phyloP scores from a whole-genome alignment of 805 yeast species.

The Schizosaccharomyces cryophilus region DNA sequence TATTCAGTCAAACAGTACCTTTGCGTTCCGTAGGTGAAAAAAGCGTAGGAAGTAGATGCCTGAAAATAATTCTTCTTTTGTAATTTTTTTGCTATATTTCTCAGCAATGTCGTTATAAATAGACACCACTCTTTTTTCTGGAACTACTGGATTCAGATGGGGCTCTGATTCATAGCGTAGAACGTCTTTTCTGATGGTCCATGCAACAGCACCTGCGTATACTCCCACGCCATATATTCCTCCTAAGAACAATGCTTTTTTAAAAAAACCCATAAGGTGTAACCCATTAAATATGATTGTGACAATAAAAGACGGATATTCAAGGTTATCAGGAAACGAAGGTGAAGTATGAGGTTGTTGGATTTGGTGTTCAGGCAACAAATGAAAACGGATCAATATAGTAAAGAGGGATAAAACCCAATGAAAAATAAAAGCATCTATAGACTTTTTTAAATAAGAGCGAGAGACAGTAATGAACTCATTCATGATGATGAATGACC shows the following conservation, averaged over 20 bases:
- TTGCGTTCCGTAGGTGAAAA: background rate
- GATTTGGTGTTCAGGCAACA: too few relatives aligned
- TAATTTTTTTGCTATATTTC: background rate
- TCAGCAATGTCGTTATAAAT: conserved; percentile 1
- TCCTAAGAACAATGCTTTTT: background rate
- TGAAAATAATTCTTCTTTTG: background rate
- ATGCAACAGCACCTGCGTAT: background rate
- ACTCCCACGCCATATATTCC: background rate
- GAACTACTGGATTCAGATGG: background rate
- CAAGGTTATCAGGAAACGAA: too few relatives aligned
- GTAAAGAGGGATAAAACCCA: too few relatives aligned
- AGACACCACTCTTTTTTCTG: background rate
- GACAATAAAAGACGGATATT: too few relatives aligned
- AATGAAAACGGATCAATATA: too few relatives aligned
- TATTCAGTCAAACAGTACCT: background rate
- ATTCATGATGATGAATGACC: too few relatives aligned
- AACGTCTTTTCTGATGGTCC: background rate
- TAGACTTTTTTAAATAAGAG: too few relatives aligned
- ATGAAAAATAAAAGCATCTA: too few relatives aligned
- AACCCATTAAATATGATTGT: background rate
- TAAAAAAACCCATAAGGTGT: background rate
- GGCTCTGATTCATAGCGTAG: background rate
- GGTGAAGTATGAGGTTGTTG: too few relatives aligned
- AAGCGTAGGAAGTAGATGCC: background rate
- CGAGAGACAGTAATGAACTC: too few relatives aligned